A percentile compares a stretch with the other conserved stretches of the same genome.
Evolutionary conservation across 2,329 filamentous ascomycete species (phyloP).

Genomic region (Colletotrichum destructivum): DNA sequence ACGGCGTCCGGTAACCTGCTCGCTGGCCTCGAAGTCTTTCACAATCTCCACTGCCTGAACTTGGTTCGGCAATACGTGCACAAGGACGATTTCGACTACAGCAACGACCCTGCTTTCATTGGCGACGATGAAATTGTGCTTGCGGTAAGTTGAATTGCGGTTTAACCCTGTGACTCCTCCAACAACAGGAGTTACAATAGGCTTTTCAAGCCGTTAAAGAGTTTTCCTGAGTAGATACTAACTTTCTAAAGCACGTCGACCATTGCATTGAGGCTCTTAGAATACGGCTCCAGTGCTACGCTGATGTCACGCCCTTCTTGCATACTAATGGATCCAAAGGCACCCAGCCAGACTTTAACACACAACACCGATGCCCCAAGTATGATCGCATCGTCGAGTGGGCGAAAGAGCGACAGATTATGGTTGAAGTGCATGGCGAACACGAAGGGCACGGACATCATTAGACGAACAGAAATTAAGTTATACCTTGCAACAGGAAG

Average conservation of each 20-base stretch:
- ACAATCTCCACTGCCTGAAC: constrained; percentile 68
- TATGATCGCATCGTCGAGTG: constrained; percentile 30
- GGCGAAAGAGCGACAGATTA: constrained; percentile 30
- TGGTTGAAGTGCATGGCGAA: background rate
- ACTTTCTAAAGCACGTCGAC: constrained; percentile 25
- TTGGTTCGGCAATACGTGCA: constrained; percentile 51
- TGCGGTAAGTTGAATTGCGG: constrained; percentile 9
- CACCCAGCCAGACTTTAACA: constrained; percentile 29
- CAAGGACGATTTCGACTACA: constrained; percentile 27
- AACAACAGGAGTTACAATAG: no score
- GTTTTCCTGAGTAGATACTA: background rate
- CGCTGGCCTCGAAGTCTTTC: constrained; percentile 68
- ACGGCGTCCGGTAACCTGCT: constrained; percentile 24
- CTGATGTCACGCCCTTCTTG: constrained; percentile 28
- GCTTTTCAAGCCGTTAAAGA: background rate
- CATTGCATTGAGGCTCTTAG: constrained; percentile 34
- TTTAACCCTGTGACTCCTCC: no score
- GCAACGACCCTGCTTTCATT: constrained; percentile 27
- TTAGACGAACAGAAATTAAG: no score
- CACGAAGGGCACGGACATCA: background rate
- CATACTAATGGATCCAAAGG: constrained; percentile 23
- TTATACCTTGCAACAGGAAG: no score
- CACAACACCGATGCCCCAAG: constrained; percentile 33
- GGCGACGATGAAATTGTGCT: constrained; percentile 25
- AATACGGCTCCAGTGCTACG: constrained; percentile 21